These are phyloP conservation scores for Grosmannia penicillata DNA, from an alignment of 2,329 filamentous ascomycete species.

Conservation along the genomic window DNA sequence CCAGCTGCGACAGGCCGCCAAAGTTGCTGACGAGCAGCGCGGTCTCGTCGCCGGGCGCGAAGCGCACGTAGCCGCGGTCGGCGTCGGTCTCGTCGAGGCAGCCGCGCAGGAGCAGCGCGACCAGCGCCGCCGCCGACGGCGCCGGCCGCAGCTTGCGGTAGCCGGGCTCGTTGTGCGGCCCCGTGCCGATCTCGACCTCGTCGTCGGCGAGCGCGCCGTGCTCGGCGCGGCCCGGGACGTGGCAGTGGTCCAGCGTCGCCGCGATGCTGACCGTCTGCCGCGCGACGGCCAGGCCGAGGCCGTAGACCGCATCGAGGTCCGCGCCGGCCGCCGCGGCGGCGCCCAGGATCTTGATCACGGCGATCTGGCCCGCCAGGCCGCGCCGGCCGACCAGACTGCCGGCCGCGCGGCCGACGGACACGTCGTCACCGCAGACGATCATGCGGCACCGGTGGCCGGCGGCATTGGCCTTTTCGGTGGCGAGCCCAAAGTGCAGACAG, in stretches of 20 bases:
- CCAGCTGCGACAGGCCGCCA: slow-evolving; percentile 41
- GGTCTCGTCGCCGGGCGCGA: slow-evolving; percentile 29
- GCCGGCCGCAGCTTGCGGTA: slow-evolving; percentile 39
- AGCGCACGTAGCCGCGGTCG: slow-evolving; percentile 33
- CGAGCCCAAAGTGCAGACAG: slow-evolving; percentile 46
- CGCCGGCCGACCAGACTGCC: slow-evolving; percentile 44
- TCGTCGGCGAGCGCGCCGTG: slow-evolving; percentile 31
- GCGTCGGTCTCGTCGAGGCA: slow-evolving; percentile 42
- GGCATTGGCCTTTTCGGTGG: slow-evolving; percentile 41
- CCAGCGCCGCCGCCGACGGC: slow-evolving; percentile 31
- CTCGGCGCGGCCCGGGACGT: slow-evolving; percentile 37
- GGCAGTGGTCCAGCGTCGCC: slow-evolving; percentile 45
- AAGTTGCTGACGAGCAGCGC: slow-evolving; percentile 44
- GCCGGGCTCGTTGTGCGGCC: slow-evolving; percentile 52
- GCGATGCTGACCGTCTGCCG: slow-evolving; percentile 40
- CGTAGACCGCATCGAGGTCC: slow-evolving; percentile 33
- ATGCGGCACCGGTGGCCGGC: slow-evolving; percentile 38
- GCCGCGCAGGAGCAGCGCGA: slow-evolving; percentile 43
- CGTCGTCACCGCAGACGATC: slow-evolving; percentile 50
- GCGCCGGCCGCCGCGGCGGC: slow-evolving; percentile 31
- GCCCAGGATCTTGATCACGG: slow-evolving; percentile 42
- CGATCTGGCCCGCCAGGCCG: slow-evolving; percentile 46
- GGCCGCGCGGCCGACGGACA: slow-evolving; percentile 43
- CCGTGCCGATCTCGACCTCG: slow-evolving; percentile 49
- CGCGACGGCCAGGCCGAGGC: slow-evolving; percentile 33